Evolutionary conservation across 495 filamentous ascomycete species (phyloP).

Genomic region (Rostrohypoxylon terebratum): DNA sequence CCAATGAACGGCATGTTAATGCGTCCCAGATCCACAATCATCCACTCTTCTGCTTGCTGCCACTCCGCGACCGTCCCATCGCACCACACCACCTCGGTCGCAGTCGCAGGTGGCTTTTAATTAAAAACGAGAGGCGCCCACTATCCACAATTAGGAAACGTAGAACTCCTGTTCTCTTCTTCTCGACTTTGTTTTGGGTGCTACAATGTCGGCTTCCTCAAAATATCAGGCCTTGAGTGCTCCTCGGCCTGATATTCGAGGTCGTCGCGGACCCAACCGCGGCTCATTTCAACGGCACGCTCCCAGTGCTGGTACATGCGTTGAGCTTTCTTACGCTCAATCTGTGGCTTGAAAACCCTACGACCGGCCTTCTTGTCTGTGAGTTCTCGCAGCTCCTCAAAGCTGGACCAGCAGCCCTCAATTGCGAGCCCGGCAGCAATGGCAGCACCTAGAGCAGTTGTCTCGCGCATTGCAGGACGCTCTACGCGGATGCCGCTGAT

Average conservation of each 20-base stretch:
- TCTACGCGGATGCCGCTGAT: constrained; percentile 89
- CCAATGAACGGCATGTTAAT: constrained; percentile 16
- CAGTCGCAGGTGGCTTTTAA: constrained; percentile 8
- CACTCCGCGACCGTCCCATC: neutral
- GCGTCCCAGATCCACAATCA: constrained; percentile 21
- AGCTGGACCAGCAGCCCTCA: constrained; percentile 77
- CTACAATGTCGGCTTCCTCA: constrained; percentile 40
- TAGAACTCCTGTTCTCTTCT: constrained; percentile 8
- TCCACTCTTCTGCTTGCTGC: constrained; percentile 3
- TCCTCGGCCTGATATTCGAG: constrained; percentile 20
- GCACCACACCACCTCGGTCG: constrained; percentile 20
- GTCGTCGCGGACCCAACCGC: constrained; percentile 73
- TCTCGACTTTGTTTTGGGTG: neutral
- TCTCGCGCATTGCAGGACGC: constrained; percentile 91
- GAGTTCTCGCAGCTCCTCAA: constrained; percentile 82
- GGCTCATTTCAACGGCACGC: constrained; percentile 89
- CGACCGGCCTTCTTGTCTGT: constrained; percentile 73
- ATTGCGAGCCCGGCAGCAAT: constrained; percentile 93
- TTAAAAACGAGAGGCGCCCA: constrained; percentile 28
- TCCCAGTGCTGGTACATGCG: constrained; percentile 84
- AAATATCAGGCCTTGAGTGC: constrained; percentile 29
- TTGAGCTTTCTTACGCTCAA: constrained; percentile 68
- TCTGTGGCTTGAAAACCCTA: constrained; percentile 76
- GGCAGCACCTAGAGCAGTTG: constrained; percentile 91
- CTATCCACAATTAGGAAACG: constrained; percentile 3